These are phyloP conservation scores for Exophiala lecanii-corni DNA, from an alignment of 2,329 filamentous ascomycete species.

Conservation along the genomic window DNA sequence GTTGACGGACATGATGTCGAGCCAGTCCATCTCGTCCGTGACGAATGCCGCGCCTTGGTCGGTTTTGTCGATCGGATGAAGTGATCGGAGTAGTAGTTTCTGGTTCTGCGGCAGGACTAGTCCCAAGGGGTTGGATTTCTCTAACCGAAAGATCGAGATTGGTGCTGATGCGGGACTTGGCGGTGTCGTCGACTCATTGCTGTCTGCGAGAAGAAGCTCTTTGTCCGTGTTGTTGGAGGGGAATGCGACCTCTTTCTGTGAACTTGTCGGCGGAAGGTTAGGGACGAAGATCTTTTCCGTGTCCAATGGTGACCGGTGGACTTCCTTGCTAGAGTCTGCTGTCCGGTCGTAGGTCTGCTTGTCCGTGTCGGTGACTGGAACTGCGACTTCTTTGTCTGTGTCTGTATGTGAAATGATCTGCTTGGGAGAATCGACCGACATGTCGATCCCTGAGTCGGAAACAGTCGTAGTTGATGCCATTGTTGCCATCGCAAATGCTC, in stretches of 20 bases:
- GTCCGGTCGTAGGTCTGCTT: background rate
- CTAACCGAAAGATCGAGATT: conserved; percentile 3
- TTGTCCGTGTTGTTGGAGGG: background rate
- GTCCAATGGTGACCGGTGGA: background rate
- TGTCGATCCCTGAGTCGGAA: conserved; percentile 2
- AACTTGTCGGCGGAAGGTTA: background rate
- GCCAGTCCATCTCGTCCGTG: conserved; percentile 3
- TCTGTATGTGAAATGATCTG: background rate
- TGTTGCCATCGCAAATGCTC: too few relatives aligned
- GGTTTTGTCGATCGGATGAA: background rate
- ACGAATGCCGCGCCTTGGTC: background rate
- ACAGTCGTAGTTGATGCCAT: background rate
- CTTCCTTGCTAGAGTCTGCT: conserved; percentile 1
- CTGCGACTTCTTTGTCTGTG: background rate
- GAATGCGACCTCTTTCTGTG: background rate
- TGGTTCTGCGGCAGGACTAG: conserved; percentile 1
- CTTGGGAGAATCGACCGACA: conserved; percentile 1
- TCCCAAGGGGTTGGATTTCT: conserved; percentile 3
- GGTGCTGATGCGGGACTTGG: background rate
- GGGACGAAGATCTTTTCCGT: conserved; percentile 7
- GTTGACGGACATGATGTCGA: background rate
- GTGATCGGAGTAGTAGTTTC: background rate
- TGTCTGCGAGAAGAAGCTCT: background rate
- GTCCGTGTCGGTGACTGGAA: background rate
- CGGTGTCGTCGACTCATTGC: background rate